Percentiles rank a stretch among this genome's conserved stretches.
phyloP scores from a whole-genome alignment of 768 basidiomycete genomes.

The Amanita pseudoporphyria region DNA sequence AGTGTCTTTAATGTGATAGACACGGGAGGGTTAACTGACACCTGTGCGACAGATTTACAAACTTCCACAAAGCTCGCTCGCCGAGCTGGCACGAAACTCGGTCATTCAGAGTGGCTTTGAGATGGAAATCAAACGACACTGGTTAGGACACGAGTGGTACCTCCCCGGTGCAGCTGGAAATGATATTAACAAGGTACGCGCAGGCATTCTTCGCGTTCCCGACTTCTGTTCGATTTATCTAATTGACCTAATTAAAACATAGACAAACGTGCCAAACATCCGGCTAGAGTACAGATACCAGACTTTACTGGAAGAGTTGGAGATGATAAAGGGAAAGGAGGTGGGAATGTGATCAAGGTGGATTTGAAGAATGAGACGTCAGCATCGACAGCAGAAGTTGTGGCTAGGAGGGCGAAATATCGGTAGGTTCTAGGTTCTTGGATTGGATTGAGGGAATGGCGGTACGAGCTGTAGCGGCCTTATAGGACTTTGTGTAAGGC shows the following conservation, averaged over 20 bases:
- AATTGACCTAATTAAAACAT: not conserved
- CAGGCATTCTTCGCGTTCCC: not conserved
- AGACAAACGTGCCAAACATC: constrained; percentile 97
- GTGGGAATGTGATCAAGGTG: not conserved
- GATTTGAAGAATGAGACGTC: not conserved
- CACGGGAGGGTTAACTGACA: not conserved
- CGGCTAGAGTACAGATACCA: constrained; percentile 87
- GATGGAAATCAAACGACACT: constrained; percentile 95
- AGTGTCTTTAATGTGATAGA: constrained; percentile 16
- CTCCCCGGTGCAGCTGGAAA: constrained; percentile 89
- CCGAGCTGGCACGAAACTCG: constrained; percentile 96
- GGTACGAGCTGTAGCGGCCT: too few relatives aligned
- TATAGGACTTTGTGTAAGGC: too few relatives aligned
- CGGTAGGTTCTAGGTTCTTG: too few relatives aligned
- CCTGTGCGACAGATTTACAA: constrained; percentile 72
- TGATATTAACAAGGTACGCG: constrained; percentile 82
- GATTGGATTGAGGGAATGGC: too few relatives aligned
- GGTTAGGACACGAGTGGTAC: constrained; percentile 93
- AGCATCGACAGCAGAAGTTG: too few relatives aligned
- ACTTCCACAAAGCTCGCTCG: constrained; percentile 86
- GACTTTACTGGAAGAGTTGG: constrained; percentile 78
- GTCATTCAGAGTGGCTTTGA: constrained; percentile 97
- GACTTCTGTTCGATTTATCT: not conserved
- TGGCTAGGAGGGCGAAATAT: too few relatives aligned
- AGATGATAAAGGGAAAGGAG: constrained; percentile 2